A percentile compares a stretch with the other conserved stretches of the same genome.
These are phyloP conservation scores for Boletus patriciae DNA, from an alignment of 768 basidiomycete species.

Conservation along the genomic window DNA sequence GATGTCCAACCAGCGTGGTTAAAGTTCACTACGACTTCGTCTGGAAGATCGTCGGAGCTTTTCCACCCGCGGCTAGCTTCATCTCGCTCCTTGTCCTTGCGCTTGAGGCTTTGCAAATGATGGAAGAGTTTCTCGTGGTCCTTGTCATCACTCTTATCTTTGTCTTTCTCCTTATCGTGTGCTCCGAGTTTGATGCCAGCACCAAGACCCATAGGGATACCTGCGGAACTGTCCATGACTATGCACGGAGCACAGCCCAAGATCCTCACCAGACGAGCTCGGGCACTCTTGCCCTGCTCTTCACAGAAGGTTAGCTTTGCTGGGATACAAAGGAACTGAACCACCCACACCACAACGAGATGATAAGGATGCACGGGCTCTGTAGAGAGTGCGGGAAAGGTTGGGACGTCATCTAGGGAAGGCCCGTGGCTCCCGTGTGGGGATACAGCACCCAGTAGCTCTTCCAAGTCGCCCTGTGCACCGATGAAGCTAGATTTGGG, in stretches of 20 bases:
- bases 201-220: slow-evolving; percentile 75
- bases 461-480: slow-evolving; percentile 66
- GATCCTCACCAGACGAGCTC: slow-evolving; percentile 58
- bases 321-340: slow-evolving; percentile 1
- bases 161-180: slow-evolving; percentile 44
- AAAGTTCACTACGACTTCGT: slow-evolving; percentile 32
- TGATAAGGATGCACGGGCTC: slow-evolving; percentile 71
- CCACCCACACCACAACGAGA: slow-evolving; percentile 69
- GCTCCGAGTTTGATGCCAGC: slow-evolving; percentile 74
- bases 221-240: slow-evolving; percentile 35
- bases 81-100: slow-evolving; percentile 42
- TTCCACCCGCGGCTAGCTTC: slow-evolving; percentile 34
- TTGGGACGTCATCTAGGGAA: slow-evolving; percentile 23
- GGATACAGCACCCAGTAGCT: slow-evolving; percentile 64
- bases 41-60: slow-evolving; percentile 37
- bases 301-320: slow-evolving; percentile 30
- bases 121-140: slow-evolving; percentile 34
- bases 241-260: not conserved
- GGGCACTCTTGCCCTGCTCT: slow-evolving; percentile 80
- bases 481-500: slow-evolving; percentile 4
- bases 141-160: slow-evolving; percentile 31
- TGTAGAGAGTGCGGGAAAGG: slow-evolving; percentile 48
- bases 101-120: slow-evolving; percentile 30
- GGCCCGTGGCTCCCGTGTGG: slow-evolving; percentile 35
- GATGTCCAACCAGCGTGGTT: slow-evolving; percentile 66